Percentiles rank a stretch among this genome's conserved stretches.
Evolutionary conservation across 1,284 basidiomycete genomes (phyloP).

Genomic region (Puccinia sorghi): DNA sequence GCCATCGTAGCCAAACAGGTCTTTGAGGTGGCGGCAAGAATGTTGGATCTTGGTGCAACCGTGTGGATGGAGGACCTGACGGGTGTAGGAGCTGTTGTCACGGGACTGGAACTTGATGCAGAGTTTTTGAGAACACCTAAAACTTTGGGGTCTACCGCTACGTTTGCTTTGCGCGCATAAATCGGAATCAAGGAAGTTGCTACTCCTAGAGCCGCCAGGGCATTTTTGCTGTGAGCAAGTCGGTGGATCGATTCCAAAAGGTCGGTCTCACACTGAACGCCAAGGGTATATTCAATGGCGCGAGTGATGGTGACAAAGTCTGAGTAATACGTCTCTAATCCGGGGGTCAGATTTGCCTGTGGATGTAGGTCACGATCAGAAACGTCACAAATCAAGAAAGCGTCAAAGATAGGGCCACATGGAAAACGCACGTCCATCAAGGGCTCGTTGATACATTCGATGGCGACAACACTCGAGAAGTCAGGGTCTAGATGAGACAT

Average conservation of each 20-base stretch:
- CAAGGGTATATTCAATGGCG: constrained; percentile 67
- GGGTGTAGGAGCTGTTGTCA: background rate
- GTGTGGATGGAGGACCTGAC: background rate
- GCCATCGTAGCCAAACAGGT: constrained; percentile 46
- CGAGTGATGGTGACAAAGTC: constrained; percentile 70
- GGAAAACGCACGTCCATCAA: constrained; percentile 14
- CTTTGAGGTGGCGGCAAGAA: background rate
- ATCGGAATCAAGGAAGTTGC: constrained; percentile 32
- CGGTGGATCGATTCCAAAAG: constrained; percentile 17
- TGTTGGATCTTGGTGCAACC: background rate
- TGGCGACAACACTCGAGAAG: constrained; percentile 69
- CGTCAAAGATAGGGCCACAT: background rate
- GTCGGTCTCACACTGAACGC: constrained; percentile 59
- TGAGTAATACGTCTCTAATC: constrained; percentile 64
- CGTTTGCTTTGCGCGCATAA: constrained; percentile 43
- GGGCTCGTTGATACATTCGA: constrained; percentile 74
- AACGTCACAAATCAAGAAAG: background rate
- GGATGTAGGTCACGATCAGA: background rate
- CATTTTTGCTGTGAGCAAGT: constrained; percentile 20
- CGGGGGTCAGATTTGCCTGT: constrained; percentile 44
- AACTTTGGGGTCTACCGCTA: constrained; percentile 7
- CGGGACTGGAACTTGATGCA: background rate
- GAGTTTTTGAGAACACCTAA: background rate
- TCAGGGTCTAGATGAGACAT: constrained; percentile 69
- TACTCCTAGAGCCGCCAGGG: constrained; percentile 9